phyloP scores from a whole-genome alignment of 495 filamentous ascomycete genomes.

The Penicillium malachiteum region DNA sequence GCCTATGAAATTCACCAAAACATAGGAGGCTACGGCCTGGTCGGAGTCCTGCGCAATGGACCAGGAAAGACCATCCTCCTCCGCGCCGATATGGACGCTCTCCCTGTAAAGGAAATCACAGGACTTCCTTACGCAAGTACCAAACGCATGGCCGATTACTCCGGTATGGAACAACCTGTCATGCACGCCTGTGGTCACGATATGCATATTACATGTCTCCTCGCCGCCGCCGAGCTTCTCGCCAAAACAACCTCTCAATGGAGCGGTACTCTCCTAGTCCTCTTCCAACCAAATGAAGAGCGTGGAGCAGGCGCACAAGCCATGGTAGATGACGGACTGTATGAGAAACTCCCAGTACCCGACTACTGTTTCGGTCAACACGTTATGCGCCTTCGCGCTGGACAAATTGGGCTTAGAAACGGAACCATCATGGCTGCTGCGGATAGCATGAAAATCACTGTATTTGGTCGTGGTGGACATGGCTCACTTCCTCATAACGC shows the following conservation, averaged over 20 bases:
- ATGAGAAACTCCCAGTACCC: conserved; percentile 46
- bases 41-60: conserved; percentile 47
- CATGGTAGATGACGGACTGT: conserved; percentile 56
- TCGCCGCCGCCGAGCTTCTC: conserved; percentile 48
- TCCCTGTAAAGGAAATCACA: conserved; percentile 52
- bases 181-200: conserved; percentile 61
- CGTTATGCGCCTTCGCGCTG: conserved; percentile 48
- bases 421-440: conserved; percentile 48
- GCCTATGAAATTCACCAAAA: conserved; percentile 42
- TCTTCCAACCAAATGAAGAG: conserved; percentile 58
- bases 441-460: conserved; percentile 51
- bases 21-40: conserved; percentile 51
- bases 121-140: conserved; percentile 50
- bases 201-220: conserved; percentile 55
- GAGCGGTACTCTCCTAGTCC: conserved; percentile 51
- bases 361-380: conserved; percentile 54
- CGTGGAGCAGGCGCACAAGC: conserved; percentile 50
- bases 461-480: conserved; percentile 54
- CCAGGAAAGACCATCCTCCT: conserved; percentile 48
- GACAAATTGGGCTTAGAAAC: conserved; percentile 36
- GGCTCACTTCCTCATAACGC: conserved; percentile 50
- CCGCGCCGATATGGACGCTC: conserved; percentile 54
- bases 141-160: conserved; percentile 40
- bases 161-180: conserved; percentile 45
- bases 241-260: conserved; percentile 31